Conservation (phyloP, 176 grass and related monocot species). For the Oropetium thomaeum region DNA sequence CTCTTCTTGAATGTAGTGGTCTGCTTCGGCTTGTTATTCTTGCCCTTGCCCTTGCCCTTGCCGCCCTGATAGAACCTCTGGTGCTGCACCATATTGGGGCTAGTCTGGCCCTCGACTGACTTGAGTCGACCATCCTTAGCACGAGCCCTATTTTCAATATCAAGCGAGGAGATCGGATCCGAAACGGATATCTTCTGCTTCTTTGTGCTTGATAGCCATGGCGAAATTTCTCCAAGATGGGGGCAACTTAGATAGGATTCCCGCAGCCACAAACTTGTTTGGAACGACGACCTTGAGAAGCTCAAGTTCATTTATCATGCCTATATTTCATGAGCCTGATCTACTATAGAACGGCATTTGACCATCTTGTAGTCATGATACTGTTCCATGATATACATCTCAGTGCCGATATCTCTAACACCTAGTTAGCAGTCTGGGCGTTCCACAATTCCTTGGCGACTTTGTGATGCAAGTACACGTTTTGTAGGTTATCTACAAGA, state of each 20-base stretch:
- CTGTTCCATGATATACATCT: too few relatives aligned
- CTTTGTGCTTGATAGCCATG: background rate
- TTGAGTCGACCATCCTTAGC: background rate
- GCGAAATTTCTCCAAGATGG: background rate
- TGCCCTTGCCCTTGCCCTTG: background rate
- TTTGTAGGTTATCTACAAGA: too few relatives aligned
- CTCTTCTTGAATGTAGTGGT: background rate
- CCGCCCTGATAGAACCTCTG: background rate
- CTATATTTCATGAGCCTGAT: background rate
- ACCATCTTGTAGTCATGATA: background rate
- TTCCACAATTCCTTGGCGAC: too few relatives aligned
- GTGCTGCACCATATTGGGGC: too few relatives aligned
- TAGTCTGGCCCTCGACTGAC: too few relatives aligned
- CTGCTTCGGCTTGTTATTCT: background rate
- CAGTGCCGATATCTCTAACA: too few relatives aligned
- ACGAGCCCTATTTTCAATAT: background rate
- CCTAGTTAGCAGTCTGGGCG: too few relatives aligned
- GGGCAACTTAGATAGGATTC: background rate
- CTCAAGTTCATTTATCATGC: background rate
- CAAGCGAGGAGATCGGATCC: background rate
- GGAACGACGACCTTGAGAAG: background rate
- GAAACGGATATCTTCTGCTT: background rate
- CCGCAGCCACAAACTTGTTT: background rate
- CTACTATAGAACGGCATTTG: background rate
- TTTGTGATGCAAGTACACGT: too few relatives aligned